These are phyloP conservation scores for Laguncularia racemosa DNA, from an alignment of 345 rosid species.

Conservation along the genomic window DNA sequence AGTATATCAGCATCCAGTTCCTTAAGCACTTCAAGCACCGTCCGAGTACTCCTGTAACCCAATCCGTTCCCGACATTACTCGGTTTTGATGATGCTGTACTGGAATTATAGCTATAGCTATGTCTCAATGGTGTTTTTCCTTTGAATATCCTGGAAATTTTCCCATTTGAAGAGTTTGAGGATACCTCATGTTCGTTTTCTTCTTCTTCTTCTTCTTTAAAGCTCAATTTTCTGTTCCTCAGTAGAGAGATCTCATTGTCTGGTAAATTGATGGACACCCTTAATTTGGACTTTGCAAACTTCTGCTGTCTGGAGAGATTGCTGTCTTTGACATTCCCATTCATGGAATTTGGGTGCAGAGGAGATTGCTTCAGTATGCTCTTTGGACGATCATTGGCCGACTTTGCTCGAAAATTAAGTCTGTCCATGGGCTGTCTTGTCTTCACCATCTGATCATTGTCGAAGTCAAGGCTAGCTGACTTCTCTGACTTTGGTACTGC, in stretches of 20 bases:
- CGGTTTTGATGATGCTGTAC: too few species aligned
- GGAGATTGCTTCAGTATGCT: constrained; percentile 83
- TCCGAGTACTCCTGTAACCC: constrained; percentile 33
- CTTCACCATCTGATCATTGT: constrained; percentile 11
- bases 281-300: constrained; percentile 59
- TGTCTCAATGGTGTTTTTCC: constrained; percentile 13
- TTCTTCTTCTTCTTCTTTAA: constrained; percentile 24
- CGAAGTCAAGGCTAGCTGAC: constrained; percentile 22
- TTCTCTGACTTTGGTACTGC: constrained; percentile 46
- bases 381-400: constrained; percentile 54
- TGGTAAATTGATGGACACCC: constrained; percentile 90
- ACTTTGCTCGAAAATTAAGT: constrained; percentile 30
- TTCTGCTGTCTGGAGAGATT: constrained; percentile 40
- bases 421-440: not conserved
- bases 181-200: not conserved
- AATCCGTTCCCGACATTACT: constrained; percentile 2
- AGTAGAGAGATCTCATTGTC: constrained; percentile 84
- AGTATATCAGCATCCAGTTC: constrained; percentile 81
- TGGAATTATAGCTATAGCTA: too few species aligned
- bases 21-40: constrained; percentile 62
- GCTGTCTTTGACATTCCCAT: constrained; percentile 7
- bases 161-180: not conserved
- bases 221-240: constrained; percentile 52
- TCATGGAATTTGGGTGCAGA: constrained; percentile 28
- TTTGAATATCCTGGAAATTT: constrained; percentile 5